Percentiles rank a stretch among this genome's conserved stretches.
These are phyloP conservation scores for Termitomyces titanicus DNA, from an alignment of 768 basidiomycete genomes.

Conservation along the genomic window DNA sequence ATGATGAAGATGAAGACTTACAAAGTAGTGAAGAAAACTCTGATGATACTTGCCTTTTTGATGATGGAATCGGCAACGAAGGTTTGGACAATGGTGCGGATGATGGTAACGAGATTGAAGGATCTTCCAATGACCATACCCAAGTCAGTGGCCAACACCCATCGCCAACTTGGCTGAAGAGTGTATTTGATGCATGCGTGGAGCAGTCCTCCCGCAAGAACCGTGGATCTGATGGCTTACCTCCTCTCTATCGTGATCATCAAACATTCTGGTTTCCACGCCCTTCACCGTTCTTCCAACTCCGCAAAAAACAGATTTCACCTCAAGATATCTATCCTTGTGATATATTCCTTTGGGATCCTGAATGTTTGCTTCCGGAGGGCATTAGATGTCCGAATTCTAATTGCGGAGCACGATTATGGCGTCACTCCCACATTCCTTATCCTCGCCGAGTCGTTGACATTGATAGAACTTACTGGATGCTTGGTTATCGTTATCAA, in stretches of 20 bases:
- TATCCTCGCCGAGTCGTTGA: slow-evolving; percentile 12
- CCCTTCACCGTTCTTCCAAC: neutral
- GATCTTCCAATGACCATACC: neutral
- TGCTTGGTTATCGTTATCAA: slow-evolving; percentile 14
- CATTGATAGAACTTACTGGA: slow-evolving; percentile 9
- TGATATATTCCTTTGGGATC: slow-evolving; percentile 16
- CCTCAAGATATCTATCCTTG: slow-evolving; percentile 8
- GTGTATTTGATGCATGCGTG: neutral
- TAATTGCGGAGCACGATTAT: slow-evolving; percentile 2
- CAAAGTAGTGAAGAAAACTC: neutral
- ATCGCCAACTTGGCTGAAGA: neutral
- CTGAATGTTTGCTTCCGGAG: neutral
- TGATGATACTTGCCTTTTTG: neutral
- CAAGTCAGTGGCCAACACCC: too few relatives aligned
- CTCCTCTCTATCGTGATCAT: slow-evolving; percentile 1
- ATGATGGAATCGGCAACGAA: neutral
- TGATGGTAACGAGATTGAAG: neutral
- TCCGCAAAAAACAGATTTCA: neutral
- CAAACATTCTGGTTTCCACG: slow-evolving; percentile 4
- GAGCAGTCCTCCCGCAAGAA: neutral
- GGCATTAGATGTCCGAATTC: slow-evolving; percentile 9
- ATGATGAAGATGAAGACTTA: neutral
- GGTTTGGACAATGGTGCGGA: neutral
- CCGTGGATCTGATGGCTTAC: neutral
- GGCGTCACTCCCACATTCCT: slow-evolving; percentile 4